Evolutionary conservation across 306 rosid species (phyloP).

Genomic region (Glycine latifolia): DNA sequence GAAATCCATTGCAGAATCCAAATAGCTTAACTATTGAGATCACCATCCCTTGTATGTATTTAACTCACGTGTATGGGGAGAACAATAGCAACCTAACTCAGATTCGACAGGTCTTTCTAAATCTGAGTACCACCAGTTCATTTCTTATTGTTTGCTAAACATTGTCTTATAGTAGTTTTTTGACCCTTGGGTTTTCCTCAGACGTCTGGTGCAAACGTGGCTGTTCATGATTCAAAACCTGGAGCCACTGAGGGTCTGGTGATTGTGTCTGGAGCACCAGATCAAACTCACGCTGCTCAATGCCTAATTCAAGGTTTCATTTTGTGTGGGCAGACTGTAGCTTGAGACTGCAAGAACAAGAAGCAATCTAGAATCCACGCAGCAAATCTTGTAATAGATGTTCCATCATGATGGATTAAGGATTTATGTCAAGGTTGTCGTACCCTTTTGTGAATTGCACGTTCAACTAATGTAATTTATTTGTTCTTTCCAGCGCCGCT

Average conservation of each 20-base stretch:
- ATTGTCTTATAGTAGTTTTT: not conserved
- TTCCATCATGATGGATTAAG: not conserved
- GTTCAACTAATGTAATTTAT: not conserved
- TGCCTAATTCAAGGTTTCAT: slow-evolving; percentile 91
- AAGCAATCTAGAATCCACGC: not conserved
- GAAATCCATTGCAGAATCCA: slow-evolving; percentile 56
- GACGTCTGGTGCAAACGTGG: slow-evolving; percentile 79
- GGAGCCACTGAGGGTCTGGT: slow-evolving; percentile 69
- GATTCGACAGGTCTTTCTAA: slow-evolving; percentile 74
- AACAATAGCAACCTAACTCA: slow-evolving; percentile 66
- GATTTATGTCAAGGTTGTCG: slow-evolving; percentile 15
- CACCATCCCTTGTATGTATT: slow-evolving; percentile 65
- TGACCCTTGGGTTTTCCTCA: slow-evolving; percentile 45
- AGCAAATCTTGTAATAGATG: slow-evolving; percentile 23
- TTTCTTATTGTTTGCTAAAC: slow-evolving; percentile 15
- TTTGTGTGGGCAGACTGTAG: slow-evolving; percentile 66
- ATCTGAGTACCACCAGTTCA: not conserved
- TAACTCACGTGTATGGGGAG: slow-evolving; percentile 72
- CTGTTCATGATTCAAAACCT: slow-evolving; percentile 66
- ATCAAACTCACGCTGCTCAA: slow-evolving; percentile 72
- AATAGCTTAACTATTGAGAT: slow-evolving; percentile 63
- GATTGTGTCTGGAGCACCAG: slow-evolving; percentile 65
- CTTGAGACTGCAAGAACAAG: slow-evolving; percentile 42
- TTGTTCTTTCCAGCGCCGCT: not conserved
- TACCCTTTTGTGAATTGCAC: slow-evolving; percentile 13